Conservation (phyloP, 148 eudicot genomes). For the Vaccinium corymbosum region DNA sequence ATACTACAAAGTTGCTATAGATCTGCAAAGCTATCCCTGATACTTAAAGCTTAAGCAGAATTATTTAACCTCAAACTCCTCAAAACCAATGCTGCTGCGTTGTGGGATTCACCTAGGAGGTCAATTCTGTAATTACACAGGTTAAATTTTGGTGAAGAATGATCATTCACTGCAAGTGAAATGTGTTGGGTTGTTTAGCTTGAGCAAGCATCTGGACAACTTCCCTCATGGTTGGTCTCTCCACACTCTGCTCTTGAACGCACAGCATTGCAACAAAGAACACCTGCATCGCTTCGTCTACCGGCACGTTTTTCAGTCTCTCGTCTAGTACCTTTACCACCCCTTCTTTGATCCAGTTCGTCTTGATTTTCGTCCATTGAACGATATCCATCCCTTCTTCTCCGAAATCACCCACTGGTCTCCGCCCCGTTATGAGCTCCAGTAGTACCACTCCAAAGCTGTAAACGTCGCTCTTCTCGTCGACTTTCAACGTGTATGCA, state of each 20-base stretch:
- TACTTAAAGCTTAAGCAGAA: slow-evolving; percentile 7
- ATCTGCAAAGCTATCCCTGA: neutral
- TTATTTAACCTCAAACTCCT: neutral
- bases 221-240: slow-evolving; percentile 62
- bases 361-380: slow-evolving; percentile 51
- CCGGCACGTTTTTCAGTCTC: slow-evolving; percentile 38
- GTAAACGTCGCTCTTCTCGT: slow-evolving; percentile 61
- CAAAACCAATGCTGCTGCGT: neutral
- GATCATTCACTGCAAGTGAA: slow-evolving; percentile 35
- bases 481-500: slow-evolving; percentile 59
- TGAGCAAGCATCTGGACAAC: slow-evolving; percentile 65
- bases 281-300: slow-evolving; percentile 44
- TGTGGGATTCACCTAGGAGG: neutral
- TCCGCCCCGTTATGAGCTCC: slow-evolving; percentile 50
- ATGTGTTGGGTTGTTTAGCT: slow-evolving; percentile 52
- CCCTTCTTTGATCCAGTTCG: slow-evolving; percentile 44
- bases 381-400: slow-evolving; percentile 64
- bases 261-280: slow-evolving; percentile 58
- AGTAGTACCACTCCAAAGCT: slow-evolving; percentile 56
- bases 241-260: slow-evolving; percentile 52
- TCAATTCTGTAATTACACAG: neutral
- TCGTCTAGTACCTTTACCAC: slow-evolving; percentile 47
- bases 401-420: slow-evolving; percentile 54
- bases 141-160: slow-evolving; percentile 1
- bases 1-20: neutral